These are phyloP conservation scores for Closterium sp. DNA, from an alignment of 139 green algal genomes.

Conservation along the genomic window DNA sequence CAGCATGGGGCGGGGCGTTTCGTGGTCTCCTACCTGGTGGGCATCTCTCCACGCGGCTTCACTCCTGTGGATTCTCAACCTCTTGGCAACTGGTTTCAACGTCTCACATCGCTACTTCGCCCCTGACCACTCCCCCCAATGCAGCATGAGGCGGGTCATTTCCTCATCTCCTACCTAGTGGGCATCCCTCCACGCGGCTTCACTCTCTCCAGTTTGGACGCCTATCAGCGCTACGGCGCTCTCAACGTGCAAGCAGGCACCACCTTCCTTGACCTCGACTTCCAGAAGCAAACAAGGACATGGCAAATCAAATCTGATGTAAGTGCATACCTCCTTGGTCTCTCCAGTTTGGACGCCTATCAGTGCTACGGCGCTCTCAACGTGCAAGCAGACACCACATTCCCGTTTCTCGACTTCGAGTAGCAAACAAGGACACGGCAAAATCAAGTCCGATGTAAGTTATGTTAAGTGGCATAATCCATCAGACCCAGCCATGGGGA, in stretches of 20 bases:
- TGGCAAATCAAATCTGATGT: background rate
- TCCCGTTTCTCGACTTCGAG: background rate
- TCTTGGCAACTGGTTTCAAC: too few species aligned
- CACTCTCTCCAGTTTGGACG: constrained; percentile 80
- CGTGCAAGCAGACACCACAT: background rate
- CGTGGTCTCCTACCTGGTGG: constrained; percentile 87
- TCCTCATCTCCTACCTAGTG: constrained; percentile 90
- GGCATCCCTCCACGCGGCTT: constrained; percentile 87
- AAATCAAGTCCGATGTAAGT: background rate
- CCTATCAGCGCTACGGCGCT: constrained; percentile 73
- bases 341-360: background rate
- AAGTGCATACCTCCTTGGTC: background rate
- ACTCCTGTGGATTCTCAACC: too few species aligned
- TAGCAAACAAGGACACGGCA: background rate
- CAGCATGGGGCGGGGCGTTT: constrained; percentile 88
- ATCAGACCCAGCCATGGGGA: too few species aligned
- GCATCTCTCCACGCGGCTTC: constrained; percentile 72
- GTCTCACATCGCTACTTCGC: too few species aligned
- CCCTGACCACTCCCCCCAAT: background rate
- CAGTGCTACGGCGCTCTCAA: background rate
- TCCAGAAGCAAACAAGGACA: constrained; percentile 70
- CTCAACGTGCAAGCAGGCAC: constrained; percentile 94
- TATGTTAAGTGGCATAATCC: too few species aligned
- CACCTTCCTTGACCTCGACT: constrained; percentile 88
- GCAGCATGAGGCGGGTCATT: constrained; percentile 87